A percentile compares a stretch with the other conserved stretches of the same genome.
phyloP scores from a whole-genome alignment of 208 protist species.

The Crithidia sp. region DNA sequence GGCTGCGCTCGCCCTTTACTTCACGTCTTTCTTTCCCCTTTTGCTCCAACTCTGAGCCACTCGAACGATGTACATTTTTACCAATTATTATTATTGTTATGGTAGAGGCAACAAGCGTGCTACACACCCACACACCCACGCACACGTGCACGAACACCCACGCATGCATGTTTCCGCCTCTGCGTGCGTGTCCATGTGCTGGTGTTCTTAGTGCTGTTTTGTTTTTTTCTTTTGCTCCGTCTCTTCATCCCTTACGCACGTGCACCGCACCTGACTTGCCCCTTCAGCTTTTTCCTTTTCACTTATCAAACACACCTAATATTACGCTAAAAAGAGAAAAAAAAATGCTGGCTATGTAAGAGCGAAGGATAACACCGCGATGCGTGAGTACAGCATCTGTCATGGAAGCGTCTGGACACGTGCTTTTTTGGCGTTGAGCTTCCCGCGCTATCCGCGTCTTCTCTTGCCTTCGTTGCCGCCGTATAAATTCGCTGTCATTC shows the following conservation, averaged over 20 bases:
- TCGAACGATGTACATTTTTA: too few relatives aligned
- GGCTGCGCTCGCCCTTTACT: too few relatives aligned
- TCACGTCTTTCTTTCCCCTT: too few relatives aligned
- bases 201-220: not conserved
- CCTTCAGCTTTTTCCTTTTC: too few relatives aligned
- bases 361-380: too few relatives aligned
- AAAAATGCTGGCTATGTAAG: too few relatives aligned
- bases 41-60: too few relatives aligned
- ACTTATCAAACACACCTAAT: too few relatives aligned
- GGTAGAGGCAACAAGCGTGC: not conserved
- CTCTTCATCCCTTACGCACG: not conserved
- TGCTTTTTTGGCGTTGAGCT: conserved; percentile 24
- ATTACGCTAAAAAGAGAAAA: too few relatives aligned
- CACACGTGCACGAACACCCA: not conserved
- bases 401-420: not conserved
- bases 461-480: not conserved
- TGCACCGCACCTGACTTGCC: not conserved
- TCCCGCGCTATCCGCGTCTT: not conserved
- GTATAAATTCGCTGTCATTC: not conserved
- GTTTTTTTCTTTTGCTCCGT: not conserved
- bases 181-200: not conserved
- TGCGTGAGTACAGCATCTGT: too few relatives aligned
- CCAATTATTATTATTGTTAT: too few relatives aligned
- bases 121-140: not conserved
- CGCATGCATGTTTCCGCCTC: not conserved